A percentile compares a stretch with the other conserved stretches of the same genome.
phyloP scores from a whole-genome alignment of 148 eudicot genomes.

The Beta vulgaris region DNA sequence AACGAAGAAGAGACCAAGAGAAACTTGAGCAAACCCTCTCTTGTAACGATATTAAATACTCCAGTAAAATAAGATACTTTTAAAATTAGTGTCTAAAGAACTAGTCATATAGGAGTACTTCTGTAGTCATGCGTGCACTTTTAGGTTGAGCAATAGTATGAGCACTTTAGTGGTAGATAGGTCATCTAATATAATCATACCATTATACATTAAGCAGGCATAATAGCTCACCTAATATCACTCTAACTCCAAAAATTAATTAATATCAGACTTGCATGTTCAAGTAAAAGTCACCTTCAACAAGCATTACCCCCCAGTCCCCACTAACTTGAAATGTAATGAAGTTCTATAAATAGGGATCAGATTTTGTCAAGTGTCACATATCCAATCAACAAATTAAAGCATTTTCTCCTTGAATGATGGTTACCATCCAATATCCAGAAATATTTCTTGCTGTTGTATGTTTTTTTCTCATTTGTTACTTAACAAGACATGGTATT shows the following conservation, averaged over 20 bases:
- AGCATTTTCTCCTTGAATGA: background rate
- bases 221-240: too few relatives aligned
- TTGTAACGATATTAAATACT: too few relatives aligned
- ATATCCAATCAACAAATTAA: background rate
- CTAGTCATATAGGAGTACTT: background rate
- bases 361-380: background rate
- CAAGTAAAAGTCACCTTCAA: background rate
- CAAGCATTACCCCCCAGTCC: background rate
- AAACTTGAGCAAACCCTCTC: too few relatives aligned
- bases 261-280: background rate
- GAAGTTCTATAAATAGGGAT: slow-evolving; percentile 19
- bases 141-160: background rate
- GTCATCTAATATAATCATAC: slow-evolving; percentile 1
- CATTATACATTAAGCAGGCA: slow-evolving; percentile 6
- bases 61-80: too few relatives aligned
- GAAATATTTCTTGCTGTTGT: slow-evolving; percentile 28
- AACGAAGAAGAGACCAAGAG: too few relatives aligned
- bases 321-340: background rate
- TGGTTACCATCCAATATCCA: slow-evolving; percentile 27
- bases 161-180: slow-evolving; percentile 7
- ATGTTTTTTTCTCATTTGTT: slow-evolving; percentile 32
- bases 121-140: background rate
- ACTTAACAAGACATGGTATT: slow-evolving; percentile 32
- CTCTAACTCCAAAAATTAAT: background rate
- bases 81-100: too few relatives aligned